Conservation (phyloP, 1,284 basidiomycete species). For the Ganoderma multipileum region DNA sequence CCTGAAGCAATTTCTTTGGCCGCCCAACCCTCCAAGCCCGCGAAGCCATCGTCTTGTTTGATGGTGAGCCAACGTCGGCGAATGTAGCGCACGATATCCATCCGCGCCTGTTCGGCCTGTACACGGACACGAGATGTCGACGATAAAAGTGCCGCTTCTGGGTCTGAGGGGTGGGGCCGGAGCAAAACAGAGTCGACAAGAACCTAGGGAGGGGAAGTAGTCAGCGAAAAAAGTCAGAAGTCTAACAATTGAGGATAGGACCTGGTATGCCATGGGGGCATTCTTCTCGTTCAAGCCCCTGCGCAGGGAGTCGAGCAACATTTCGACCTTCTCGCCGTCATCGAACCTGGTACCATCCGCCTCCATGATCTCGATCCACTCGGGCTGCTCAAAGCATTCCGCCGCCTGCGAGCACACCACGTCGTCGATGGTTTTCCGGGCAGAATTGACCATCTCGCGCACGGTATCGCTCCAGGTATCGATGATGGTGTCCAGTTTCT, state of each 20-base stretch:
- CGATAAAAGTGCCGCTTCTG: conserved; percentile 65
- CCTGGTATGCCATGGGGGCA: conserved; percentile 79
- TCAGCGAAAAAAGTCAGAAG: conserved; percentile 6
- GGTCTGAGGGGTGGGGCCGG: conserved; percentile 66
- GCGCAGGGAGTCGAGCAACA: conserved; percentile 70
- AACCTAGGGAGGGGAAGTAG: conserved; percentile 53
- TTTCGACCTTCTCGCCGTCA: conserved; percentile 75
- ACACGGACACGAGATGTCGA: conserved; percentile 69
- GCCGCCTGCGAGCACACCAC: conserved; percentile 65
- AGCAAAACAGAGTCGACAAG: conserved; percentile 79
- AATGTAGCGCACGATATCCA: conserved; percentile 73
- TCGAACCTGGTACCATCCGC: conserved; percentile 75
- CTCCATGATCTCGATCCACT: conserved; percentile 78
- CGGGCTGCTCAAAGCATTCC: conserved; percentile 67
- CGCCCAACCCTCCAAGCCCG: conserved; percentile 83
- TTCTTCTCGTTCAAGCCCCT: conserved; percentile 64
- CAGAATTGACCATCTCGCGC: conserved; percentile 66
- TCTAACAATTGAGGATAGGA: conserved; percentile 35
- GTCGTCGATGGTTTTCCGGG: conserved; percentile 66
- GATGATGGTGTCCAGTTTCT: conserved; percentile 58
- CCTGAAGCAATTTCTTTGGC: conserved; percentile 88
- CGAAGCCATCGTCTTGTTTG: conserved; percentile 82
- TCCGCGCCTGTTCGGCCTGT: conserved; percentile 75
- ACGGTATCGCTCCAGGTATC: conserved; percentile 75
- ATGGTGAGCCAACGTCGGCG: conserved; percentile 80